phyloP scores from a whole-genome alignment of 1,139 yeast genomes.

The Yamadazyma aaseri region DNA sequence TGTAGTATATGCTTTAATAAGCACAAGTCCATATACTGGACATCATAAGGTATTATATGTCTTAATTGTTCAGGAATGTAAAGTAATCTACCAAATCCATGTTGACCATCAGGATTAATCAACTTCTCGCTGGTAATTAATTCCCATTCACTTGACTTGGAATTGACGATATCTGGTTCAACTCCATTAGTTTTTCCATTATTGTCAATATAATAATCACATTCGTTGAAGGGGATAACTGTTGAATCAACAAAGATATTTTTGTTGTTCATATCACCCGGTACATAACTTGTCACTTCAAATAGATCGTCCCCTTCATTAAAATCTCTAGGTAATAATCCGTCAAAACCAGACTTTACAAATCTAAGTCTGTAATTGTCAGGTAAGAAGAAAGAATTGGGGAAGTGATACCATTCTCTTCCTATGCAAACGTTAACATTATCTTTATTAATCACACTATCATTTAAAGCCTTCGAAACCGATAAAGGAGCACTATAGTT shows the following conservation, averaged over 20 bases:
- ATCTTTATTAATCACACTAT: constrained; percentile 7
- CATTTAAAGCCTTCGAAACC: constrained; percentile 9
- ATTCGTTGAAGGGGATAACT: constrained; percentile 39
- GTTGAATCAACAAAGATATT: constrained; percentile 61
- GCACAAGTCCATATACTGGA: constrained; percentile 48
- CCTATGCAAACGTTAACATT: constrained; percentile 73
- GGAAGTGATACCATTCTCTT: constrained; percentile 93
- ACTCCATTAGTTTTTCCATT: constrained; percentile 20
- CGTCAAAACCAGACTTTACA: constrained; percentile 77
- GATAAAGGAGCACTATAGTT: constrained; percentile 63
- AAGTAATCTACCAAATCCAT: constrained; percentile 47
- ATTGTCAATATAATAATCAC: constrained; percentile 64
- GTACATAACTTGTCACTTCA: constrained; percentile 41
- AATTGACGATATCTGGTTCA: constrained; percentile 13
- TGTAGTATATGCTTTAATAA: constrained; percentile 20
- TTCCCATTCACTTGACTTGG: constrained; percentile 33
- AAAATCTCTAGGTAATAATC: constrained; percentile 87
- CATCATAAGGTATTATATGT: constrained; percentile 22
- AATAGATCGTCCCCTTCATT: constrained; percentile 35
- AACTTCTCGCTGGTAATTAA: constrained; percentile 41
- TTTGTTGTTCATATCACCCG: constrained; percentile 69
- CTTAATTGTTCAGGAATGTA: constrained; percentile 41
- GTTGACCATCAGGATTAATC: constrained; percentile 46
- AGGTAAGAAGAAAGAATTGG: constrained; percentile 80
- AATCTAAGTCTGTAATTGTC: constrained; percentile 59